Conservation (phyloP, 2,329 filamentous ascomycete genomes). For the Coniochaeta sp. region DNA sequence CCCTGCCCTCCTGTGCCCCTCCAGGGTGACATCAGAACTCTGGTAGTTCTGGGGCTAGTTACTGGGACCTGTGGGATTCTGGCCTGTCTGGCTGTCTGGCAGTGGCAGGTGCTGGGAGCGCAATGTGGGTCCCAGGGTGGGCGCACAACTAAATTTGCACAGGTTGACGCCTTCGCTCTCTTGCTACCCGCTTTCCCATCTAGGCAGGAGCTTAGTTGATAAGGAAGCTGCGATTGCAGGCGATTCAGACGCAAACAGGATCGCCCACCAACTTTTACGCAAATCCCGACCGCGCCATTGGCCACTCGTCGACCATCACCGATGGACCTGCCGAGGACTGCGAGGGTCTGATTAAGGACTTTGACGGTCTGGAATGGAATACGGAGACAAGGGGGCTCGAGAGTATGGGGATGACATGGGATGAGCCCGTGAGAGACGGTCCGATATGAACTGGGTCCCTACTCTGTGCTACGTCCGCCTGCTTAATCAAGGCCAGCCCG, state of each 20-base stretch:
- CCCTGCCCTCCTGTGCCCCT: no score
- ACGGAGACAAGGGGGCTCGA: neutral
- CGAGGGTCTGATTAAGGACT: neutral
- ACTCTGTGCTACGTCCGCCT: neutral
- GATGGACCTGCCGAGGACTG: neutral
- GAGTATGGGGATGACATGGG: neutral
- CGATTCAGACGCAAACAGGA: neutral
- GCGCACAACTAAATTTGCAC: neutral
- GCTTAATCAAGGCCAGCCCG: neutral
- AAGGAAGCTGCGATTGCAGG: slow-evolving; percentile 1
- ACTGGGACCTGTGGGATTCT: no score
- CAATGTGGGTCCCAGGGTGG: neutral
- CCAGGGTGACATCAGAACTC: neutral
- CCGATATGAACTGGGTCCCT: neutral
- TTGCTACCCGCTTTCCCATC: neutral
- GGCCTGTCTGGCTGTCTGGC: no score
- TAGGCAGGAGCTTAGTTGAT: slow-evolving; percentile 3
- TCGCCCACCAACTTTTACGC: neutral
- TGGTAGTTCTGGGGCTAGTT: no score
- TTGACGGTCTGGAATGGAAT: neutral
- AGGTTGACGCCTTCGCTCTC: no score
- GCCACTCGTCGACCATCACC: neutral
- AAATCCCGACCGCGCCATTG: neutral
- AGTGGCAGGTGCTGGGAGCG: no score
- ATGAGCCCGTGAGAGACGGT: neutral